Conservation (phyloP, 2,329 filamentous ascomycete species). For the Trichoderma gracile region DNA sequence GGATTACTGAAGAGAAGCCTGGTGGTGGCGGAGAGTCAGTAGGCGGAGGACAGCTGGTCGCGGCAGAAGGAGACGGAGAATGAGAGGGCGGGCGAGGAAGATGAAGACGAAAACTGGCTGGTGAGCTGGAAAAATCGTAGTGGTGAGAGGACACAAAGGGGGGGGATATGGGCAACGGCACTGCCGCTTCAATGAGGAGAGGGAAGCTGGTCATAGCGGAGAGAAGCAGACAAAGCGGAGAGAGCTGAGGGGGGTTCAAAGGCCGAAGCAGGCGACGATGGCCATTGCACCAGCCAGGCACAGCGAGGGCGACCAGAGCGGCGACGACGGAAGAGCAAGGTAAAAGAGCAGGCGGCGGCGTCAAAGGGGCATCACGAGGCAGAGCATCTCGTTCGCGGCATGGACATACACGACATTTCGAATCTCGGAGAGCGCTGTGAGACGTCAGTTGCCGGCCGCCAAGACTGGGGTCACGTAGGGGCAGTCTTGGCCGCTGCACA, state of each 20-base stretch:
- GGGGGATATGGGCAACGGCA: background rate
- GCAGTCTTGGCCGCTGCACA: constrained; percentile 27
- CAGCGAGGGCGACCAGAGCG: background rate
- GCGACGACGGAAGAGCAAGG: background rate
- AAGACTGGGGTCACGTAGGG: constrained; percentile 24
- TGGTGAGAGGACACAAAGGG: background rate
- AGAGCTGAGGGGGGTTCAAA: background rate
- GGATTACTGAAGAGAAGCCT: constrained; percentile 64
- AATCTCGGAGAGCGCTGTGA: constrained; percentile 51
- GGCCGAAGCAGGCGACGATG: background rate
- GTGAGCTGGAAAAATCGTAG: background rate
- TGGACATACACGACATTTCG: constrained; percentile 50
- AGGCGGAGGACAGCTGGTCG: constrained; percentile 1
- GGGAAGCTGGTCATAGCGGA: background rate
- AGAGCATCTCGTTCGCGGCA: background rate
- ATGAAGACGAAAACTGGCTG: background rate
- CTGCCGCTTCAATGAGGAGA: no score
- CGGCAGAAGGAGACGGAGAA: background rate
- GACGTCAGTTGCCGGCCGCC: constrained; percentile 39
- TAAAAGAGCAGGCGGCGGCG: background rate
- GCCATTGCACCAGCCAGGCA: background rate
- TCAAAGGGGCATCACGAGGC: background rate
- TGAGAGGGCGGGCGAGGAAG: background rate
- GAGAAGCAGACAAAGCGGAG: background rate
- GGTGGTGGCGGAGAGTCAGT: constrained; percentile 12